phyloP scores from a whole-genome alignment of 2,329 filamentous ascomycete genomes.

The Scedosporium minutisporum region DNA sequence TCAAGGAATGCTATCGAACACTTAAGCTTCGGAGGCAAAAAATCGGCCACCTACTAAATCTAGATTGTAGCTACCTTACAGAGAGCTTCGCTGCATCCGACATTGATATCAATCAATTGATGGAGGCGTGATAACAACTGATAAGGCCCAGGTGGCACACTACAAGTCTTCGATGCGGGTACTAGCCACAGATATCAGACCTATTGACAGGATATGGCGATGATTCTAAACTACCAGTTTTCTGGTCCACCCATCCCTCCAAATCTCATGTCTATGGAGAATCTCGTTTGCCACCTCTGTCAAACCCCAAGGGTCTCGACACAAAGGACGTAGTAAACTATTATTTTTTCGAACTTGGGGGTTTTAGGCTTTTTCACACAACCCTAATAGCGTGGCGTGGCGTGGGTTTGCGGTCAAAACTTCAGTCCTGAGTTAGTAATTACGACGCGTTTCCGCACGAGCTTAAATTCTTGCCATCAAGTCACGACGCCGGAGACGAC shows the following conservation, averaged over 20 bases:
- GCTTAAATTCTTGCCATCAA: not conserved
- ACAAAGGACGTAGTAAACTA: not conserved
- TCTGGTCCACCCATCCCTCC: constrained; percentile 24
- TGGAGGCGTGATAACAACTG: not conserved
- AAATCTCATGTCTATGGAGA: not conserved
- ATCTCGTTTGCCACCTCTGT: not conserved
- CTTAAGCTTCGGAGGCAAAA: not conserved
- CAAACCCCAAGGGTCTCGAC: constrained; percentile 4
- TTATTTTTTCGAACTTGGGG: not conserved
- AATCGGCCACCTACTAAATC: not conserved
- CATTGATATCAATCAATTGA: not conserved
- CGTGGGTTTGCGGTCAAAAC: not conserved
- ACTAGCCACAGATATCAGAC: not conserved
- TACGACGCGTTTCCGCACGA: constrained; percentile 10
- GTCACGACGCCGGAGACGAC: not conserved
- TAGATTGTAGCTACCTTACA: not conserved
- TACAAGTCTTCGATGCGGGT: not conserved
- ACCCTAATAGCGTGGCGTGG: not conserved
- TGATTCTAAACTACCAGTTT: constrained; percentile 8
- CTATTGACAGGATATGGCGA: not conserved
- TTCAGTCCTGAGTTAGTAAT: constrained; percentile 5
- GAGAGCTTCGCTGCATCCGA: not conserved
- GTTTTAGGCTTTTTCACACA: not conserved
- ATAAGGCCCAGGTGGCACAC: not conserved
- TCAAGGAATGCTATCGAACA: not conserved